Conservation (phyloP, 1,284 basidiomycete species). For the Mycena sp. region DNA sequence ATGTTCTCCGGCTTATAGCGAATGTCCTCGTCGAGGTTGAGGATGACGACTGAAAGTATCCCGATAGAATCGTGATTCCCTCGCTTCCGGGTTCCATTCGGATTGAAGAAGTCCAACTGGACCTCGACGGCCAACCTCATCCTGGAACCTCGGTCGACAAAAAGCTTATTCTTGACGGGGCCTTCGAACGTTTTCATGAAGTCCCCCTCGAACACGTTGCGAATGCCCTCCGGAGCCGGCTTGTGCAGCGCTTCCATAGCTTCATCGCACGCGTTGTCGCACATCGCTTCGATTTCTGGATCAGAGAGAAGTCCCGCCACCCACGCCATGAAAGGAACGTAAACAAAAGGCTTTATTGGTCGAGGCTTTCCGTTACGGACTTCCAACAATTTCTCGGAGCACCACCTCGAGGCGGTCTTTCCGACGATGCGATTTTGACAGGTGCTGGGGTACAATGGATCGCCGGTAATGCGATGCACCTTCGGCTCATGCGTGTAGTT, state of each 20-base stretch:
- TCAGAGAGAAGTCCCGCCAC: constrained; percentile 21
- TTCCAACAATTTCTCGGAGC: constrained; percentile 13
- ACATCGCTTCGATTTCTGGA: constrained; percentile 18
- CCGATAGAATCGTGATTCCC: constrained; percentile 30
- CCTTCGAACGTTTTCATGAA: constrained; percentile 26
- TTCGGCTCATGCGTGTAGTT: constrained; percentile 21
- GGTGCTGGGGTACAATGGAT: constrained; percentile 15
- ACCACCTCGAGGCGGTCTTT: constrained; percentile 16
- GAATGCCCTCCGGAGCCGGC: constrained; percentile 13
- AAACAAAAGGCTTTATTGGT: constrained; percentile 25
- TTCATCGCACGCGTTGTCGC: constrained; percentile 25
- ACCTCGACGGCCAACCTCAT: constrained; percentile 24
- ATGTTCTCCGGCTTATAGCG: constrained; percentile 39
- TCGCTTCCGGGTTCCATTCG: constrained; percentile 21
- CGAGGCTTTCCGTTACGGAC: constrained; percentile 20
- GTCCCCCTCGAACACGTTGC: constrained; percentile 25
- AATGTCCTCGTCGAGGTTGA: constrained; percentile 36
- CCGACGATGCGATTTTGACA: constrained; percentile 18
- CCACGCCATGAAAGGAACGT: constrained; percentile 18
- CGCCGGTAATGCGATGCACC: constrained; percentile 15
- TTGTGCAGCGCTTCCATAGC: constrained; percentile 18
- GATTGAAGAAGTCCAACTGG: constrained; percentile 28
- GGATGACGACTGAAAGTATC: constrained; percentile 35
- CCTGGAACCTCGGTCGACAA: constrained; percentile 22
- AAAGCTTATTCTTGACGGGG: constrained; percentile 21